phyloP scores from a whole-genome alignment of 2,329 filamentous ascomycete genomes.

The Penicillium sclerotiorum region DNA sequence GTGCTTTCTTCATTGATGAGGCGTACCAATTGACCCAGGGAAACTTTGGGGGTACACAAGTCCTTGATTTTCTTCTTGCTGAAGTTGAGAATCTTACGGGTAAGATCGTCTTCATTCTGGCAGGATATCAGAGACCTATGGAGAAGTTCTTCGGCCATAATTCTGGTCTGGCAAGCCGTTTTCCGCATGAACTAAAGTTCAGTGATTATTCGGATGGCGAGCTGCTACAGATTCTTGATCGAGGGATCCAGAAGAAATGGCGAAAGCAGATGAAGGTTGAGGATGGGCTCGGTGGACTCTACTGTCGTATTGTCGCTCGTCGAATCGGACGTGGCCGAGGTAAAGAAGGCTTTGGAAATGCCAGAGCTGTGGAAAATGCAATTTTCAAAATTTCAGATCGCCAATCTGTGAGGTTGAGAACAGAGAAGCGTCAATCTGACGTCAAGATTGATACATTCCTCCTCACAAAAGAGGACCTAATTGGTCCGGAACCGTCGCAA shows the following conservation, averaged over 20 bases:
- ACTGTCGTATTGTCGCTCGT: slow-evolving; percentile 62
- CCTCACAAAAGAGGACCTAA: slow-evolving; percentile 68
- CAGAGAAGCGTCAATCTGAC: slow-evolving; percentile 47
- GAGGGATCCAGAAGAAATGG: slow-evolving; percentile 59
- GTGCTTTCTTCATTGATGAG: slow-evolving; percentile 76
- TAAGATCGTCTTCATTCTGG: slow-evolving; percentile 71
- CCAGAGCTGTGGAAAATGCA: slow-evolving; percentile 67
- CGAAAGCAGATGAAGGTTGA: slow-evolving; percentile 60
- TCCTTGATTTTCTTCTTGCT: slow-evolving; percentile 71
- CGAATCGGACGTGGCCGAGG: slow-evolving; percentile 66
- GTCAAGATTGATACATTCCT: slow-evolving; percentile 59
- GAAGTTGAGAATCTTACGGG: slow-evolving; percentile 73
- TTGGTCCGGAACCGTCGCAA: slow-evolving; percentile 66
- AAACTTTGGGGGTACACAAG: slow-evolving; percentile 58
- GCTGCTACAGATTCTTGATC: slow-evolving; percentile 62
- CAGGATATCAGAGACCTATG: slow-evolving; percentile 75
- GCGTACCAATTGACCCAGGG: slow-evolving; percentile 71
- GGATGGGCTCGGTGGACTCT: slow-evolving; percentile 46
- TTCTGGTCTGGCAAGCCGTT: slow-evolving; percentile 68
- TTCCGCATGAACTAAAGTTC: slow-evolving; percentile 68
- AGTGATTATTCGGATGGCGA: slow-evolving; percentile 69
- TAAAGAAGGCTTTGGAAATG: slow-evolving; percentile 72
- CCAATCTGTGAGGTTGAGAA: slow-evolving; percentile 60
- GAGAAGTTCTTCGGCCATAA: slow-evolving; percentile 76
- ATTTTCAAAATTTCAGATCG: slow-evolving; percentile 58